Percentiles rank a stretch among this genome's conserved stretches.
These are phyloP conservation scores for Pontederia paniculata DNA, from an alignment of 176 grass and related monocot species.

Conservation along the genomic window DNA sequence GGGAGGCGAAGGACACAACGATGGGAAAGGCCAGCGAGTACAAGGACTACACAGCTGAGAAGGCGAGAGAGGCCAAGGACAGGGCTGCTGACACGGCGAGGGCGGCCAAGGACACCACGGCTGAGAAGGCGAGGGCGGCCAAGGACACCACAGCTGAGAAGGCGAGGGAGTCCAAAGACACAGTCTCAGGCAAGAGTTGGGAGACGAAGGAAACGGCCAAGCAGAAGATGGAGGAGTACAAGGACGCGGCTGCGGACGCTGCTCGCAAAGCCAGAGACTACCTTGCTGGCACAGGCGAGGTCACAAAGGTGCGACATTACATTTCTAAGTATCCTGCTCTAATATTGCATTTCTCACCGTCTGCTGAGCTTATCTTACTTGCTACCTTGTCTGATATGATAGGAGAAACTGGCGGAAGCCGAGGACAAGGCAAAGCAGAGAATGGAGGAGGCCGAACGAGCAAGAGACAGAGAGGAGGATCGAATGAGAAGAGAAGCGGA, in stretches of 20 bases:
- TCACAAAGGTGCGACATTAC: conserved; percentile 6
- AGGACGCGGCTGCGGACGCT: conserved; percentile 22
- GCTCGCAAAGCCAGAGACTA: conserved; percentile 26
- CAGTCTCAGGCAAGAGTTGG: conserved; percentile 13
- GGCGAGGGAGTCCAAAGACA: conserved; percentile 31
- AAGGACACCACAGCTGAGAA: conserved; percentile 30
- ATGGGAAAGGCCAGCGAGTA: conserved; percentile 29
- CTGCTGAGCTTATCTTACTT: no score
- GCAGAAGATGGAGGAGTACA: conserved; percentile 26
- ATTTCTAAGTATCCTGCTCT: background rate
- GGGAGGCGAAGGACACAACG: conserved; percentile 22
- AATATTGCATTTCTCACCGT: background rate
- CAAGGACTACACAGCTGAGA: conserved; percentile 30
- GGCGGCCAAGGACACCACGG: conserved; percentile 31
- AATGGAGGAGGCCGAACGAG: conserved; percentile 18
- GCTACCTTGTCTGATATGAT: background rate
- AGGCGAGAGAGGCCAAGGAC: conserved; percentile 10
- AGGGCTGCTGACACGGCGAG: background rate
- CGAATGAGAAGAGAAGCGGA: background rate
- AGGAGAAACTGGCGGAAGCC: conserved; percentile 25
- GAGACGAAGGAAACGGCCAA: conserved; percentile 22
- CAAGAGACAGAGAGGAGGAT: conserved; percentile 2
- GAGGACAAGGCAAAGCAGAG: conserved; percentile 17
- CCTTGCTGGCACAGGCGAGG: conserved; percentile 26
- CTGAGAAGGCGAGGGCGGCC: conserved; percentile 38